Conservation (phyloP, 176 grass and related monocot species). For the Elymus sibiricus region DNA sequence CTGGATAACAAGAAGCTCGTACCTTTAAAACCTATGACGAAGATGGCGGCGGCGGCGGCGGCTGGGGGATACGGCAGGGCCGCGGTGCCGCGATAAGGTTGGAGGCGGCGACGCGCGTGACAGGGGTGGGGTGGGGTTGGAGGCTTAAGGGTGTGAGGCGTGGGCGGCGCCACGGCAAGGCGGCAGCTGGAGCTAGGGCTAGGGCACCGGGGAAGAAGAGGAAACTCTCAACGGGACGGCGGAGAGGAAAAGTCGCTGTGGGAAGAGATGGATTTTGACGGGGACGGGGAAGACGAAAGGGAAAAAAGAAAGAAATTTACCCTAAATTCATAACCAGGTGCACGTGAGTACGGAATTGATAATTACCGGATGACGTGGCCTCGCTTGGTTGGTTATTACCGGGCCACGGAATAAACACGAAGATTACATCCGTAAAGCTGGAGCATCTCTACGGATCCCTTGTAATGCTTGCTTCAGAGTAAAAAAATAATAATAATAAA, state of each 20-base stretch:
- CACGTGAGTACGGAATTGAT: neutral
- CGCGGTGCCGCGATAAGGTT: neutral
- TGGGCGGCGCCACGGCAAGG: neutral
- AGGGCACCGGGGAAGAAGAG: slow-evolving; percentile 1
- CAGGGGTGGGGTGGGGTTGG: too few species aligned
- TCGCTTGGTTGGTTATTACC: neutral
- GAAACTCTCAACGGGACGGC: neutral
- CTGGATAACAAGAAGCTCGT: neutral
- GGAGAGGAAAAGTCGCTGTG: slow-evolving; percentile 7
- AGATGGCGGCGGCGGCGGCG: neutral
- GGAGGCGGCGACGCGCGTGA: neutral
- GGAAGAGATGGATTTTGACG: neutral
- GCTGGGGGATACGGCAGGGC: neutral
- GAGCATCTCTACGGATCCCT: too few species aligned
- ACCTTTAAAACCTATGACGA: neutral
- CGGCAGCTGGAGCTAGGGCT: slow-evolving; percentile 5
- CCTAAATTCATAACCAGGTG: neutral
- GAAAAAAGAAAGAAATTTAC: neutral
- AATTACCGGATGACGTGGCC: neutral
- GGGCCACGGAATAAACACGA: too few species aligned
- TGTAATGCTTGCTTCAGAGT: too few species aligned
- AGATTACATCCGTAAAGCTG: too few species aligned
- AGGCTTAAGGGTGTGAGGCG: neutral
- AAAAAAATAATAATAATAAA: too few species aligned
- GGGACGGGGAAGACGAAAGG: neutral